Evolutionary conservation across 441 rosid genomes (phyloP).

Genomic region (Hura crepitans): DNA sequence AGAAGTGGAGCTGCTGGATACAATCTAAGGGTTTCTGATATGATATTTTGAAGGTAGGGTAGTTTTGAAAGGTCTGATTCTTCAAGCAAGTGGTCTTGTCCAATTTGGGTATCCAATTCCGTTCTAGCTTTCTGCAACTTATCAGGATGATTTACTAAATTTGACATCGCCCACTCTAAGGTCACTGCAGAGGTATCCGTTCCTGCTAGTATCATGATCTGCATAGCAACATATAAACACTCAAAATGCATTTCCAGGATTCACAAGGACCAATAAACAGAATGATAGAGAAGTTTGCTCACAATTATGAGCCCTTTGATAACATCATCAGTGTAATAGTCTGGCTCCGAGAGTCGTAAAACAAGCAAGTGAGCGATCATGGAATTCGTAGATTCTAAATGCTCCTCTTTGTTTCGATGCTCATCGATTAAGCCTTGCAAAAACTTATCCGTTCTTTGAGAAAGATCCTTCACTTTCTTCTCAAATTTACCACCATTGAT

Average conservation of each 20-base stretch:
- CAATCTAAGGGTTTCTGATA: not conserved
- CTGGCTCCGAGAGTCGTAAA: slow-evolving; percentile 15
- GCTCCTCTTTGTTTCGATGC: not conserved
- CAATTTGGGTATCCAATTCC: slow-evolving; percentile 6
- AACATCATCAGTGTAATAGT: slow-evolving; percentile 15
- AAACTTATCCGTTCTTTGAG: slow-evolving; percentile 1
- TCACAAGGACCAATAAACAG: too few species aligned
- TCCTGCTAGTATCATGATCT: slow-evolving; percentile 21
- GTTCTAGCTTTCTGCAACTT: slow-evolving; percentile 4
- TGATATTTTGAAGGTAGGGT: slow-evolving; percentile 19
- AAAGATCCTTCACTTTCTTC: not conserved
- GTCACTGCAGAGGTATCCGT: slow-evolving; percentile 11
- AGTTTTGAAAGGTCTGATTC: slow-evolving; percentile 9
- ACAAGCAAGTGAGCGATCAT: slow-evolving; percentile 21
- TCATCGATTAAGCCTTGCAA: slow-evolving; percentile 20
- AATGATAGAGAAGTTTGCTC: not conserved
- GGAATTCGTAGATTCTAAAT: not conserved
- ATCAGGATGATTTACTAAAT: slow-evolving; percentile 10
- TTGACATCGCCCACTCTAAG: slow-evolving; percentile 22
- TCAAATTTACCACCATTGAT: slow-evolving; percentile 3
- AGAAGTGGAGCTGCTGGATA: slow-evolving; percentile 15
- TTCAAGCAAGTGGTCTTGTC: not conserved
- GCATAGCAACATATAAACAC: not conserved
- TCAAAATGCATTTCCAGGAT: too few species aligned
- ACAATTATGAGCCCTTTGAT: slow-evolving; percentile 22